A percentile compares a stretch with the other conserved stretches of the same genome.
Evolutionary conservation across 208 protist species (phyloP).

Genomic region (Leishmania braziliensis): DNA sequence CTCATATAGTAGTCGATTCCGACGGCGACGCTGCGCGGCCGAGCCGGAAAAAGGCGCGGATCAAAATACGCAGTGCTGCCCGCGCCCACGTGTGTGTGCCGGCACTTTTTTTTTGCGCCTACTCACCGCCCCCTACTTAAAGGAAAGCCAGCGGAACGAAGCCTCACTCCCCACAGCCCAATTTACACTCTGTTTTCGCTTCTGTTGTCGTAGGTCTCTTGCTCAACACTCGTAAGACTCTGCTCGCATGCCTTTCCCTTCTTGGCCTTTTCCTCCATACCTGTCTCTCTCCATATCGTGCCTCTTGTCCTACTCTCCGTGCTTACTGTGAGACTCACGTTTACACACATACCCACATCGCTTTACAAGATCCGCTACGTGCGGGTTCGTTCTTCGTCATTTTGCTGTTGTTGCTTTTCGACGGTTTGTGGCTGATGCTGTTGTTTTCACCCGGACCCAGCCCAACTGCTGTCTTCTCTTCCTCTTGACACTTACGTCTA

Average conservation of each 20-base stretch:
- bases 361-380: not conserved
- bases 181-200: not conserved
- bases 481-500: not conserved
- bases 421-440: not conserved
- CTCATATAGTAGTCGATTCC: not conserved
- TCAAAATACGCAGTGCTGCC: not conserved
- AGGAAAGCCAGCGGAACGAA: not conserved
- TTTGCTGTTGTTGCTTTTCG: not conserved
- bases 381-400: not conserved
- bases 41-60: not conserved
- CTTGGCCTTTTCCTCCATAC: not conserved
- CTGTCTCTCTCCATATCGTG: not conserved
- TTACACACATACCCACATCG: not conserved
- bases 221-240: not conserved
- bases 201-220: not conserved
- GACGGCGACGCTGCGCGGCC: not conserved
- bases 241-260: not conserved
- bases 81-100: not conserved
- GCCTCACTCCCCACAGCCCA: not conserved
- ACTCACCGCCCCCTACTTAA: not conserved
- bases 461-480: not conserved
- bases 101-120: not conserved
- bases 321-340: not conserved
- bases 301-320: not conserved
- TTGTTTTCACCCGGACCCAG: not conserved